Percentiles rank a stretch among this genome's conserved stretches.
phyloP scores from a whole-genome alignment of 768 basidiomycete genomes.

The Rubroboletus satanas region DNA sequence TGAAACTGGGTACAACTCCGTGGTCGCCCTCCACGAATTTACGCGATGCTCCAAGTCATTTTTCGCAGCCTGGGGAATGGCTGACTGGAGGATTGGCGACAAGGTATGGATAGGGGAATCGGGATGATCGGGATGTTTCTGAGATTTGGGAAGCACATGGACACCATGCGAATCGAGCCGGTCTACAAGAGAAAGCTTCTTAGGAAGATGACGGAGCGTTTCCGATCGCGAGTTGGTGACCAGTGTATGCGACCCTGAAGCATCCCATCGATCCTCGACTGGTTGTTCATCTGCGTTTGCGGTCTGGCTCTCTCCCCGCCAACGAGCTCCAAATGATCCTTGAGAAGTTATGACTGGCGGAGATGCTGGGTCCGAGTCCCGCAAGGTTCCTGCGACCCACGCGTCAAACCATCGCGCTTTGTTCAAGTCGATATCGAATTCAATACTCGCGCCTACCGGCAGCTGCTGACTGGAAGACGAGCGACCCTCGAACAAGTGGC shows the following conservation, averaged over 20 bases:
- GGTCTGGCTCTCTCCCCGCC: constrained; percentile 52
- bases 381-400: constrained; percentile 59
- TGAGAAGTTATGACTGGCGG: constrained; percentile 37
- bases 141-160: constrained; percentile 33
- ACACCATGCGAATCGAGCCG: constrained; percentile 47
- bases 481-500: constrained; percentile 49
- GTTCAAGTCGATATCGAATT: constrained; percentile 79
- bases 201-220: constrained; percentile 51
- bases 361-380: constrained; percentile 39
- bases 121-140: constrained; percentile 7
- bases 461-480: constrained; percentile 35
- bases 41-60: constrained; percentile 54
- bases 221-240: constrained; percentile 22
- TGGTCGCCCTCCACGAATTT: constrained; percentile 62
- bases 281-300: constrained; percentile 40
- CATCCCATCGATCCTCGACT: constrained; percentile 34
- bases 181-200: constrained; percentile 67
- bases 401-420: constrained; percentile 76
- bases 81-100: constrained; percentile 61
- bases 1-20: constrained; percentile 46
- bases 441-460: constrained; percentile 73
- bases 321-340: constrained; percentile 38
- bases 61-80: constrained; percentile 52
- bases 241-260: constrained; percentile 16
- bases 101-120: constrained; percentile 35